Conservation (phyloP, 768 basidiomycete species). For the Rhizopogon sp. region DNA sequence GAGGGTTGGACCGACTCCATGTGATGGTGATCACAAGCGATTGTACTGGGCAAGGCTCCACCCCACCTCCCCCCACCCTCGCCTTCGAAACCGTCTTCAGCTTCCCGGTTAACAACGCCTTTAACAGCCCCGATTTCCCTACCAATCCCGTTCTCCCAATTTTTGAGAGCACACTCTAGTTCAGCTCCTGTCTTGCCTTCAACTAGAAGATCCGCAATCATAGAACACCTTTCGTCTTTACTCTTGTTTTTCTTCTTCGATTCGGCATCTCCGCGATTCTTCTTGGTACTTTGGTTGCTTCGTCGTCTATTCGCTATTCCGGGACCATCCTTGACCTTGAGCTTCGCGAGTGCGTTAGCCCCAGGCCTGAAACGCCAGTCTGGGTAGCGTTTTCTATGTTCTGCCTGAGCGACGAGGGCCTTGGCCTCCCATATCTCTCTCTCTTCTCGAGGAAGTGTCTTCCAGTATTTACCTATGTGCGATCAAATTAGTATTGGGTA, state of each 20-base stretch:
- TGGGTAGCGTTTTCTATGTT: constrained; percentile 70
- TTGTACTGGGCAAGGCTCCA: constrained; percentile 13
- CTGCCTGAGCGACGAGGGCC: constrained; percentile 64
- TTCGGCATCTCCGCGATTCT: constrained; percentile 26
- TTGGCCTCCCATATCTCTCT: constrained; percentile 74
- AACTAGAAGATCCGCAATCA: constrained; percentile 62
- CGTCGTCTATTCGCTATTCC: constrained; percentile 24
- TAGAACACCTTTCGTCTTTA: constrained; percentile 53
- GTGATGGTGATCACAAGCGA: constrained; percentile 7
- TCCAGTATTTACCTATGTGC: constrained; percentile 65
- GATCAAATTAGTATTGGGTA: neutral
- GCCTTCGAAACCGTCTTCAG: constrained; percentile 6
- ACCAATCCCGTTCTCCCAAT: constrained; percentile 31
- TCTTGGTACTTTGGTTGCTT: constrained; percentile 20
- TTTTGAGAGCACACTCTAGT: constrained; percentile 55
- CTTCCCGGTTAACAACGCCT: constrained; percentile 2
- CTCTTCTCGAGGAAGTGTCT: constrained; percentile 60
- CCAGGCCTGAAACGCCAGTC: constrained; percentile 81
- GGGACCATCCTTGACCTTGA: constrained; percentile 37
- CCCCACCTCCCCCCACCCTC: constrained; percentile 18
- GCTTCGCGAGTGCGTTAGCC: constrained; percentile 36
- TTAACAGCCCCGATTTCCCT: constrained; percentile 4
- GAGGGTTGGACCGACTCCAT: constrained; percentile 1
- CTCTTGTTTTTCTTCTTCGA: constrained; percentile 22
- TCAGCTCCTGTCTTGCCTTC: constrained; percentile 63